A percentile compares a stretch with the other conserved stretches of the same genome.
These are phyloP conservation scores for Tricholoma saponaceum DNA, from an alignment of 768 basidiomycete genomes.

Conservation along the genomic window DNA sequence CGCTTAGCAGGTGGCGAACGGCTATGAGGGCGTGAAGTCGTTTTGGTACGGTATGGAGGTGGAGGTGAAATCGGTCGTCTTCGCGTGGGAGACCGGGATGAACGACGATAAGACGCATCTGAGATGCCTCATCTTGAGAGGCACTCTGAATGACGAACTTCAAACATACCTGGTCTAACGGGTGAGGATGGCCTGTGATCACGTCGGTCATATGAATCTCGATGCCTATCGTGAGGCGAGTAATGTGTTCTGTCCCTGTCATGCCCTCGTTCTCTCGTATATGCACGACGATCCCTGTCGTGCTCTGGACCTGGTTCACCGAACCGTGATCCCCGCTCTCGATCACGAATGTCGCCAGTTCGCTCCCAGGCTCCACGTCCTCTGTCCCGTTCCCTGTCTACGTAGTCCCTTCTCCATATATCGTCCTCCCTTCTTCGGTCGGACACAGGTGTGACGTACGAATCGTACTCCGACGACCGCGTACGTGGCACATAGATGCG, in stretches of 20 bases:
- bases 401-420: slow-evolving; percentile 19
- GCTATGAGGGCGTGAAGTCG: slow-evolving; percentile 21
- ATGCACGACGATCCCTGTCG: slow-evolving; percentile 16
- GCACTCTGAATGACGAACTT: slow-evolving; percentile 2
- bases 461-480: slow-evolving; percentile 21
- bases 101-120: slow-evolving; percentile 11
- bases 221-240: slow-evolving; percentile 19
- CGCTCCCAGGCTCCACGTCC: slow-evolving; percentile 16
- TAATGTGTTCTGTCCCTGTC: slow-evolving; percentile 6
- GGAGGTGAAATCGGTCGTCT: slow-evolving; percentile 17
- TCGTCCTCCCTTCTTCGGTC: slow-evolving; percentile 24
- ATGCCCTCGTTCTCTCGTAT: slow-evolving; percentile 19
- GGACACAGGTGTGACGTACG: slow-evolving; percentile 27
- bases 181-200: slow-evolving; percentile 17
- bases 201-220: slow-evolving; percentile 17
- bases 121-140: slow-evolving; percentile 2
- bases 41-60: slow-evolving; percentile 17
- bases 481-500: slow-evolving; percentile 10
- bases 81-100: slow-evolving; percentile 24
- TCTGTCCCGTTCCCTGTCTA: slow-evolving; percentile 16
- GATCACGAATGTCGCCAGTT: slow-evolving; percentile 9
- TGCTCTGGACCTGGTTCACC: slow-evolving; percentile 9
- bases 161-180: slow-evolving; percentile 11
- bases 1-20: slow-evolving; percentile 13
- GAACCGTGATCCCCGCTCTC: slow-evolving; percentile 10